Conservation (phyloP, 1,284 basidiomycete species). For the Pterula multifida region DNA sequence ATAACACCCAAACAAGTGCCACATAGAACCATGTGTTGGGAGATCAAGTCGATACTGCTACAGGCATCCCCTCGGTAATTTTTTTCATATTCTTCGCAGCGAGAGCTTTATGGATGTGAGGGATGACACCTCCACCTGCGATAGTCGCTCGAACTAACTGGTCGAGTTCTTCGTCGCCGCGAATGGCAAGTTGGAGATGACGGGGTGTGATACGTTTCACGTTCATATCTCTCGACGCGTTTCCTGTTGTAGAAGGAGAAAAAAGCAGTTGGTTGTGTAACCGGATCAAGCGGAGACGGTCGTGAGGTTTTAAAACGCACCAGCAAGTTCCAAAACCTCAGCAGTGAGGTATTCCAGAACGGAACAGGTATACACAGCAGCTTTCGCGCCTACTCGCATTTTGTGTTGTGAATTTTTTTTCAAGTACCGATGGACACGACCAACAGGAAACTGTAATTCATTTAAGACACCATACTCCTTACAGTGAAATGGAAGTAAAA, state of each 20-base stretch:
- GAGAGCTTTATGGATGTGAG: neutral
- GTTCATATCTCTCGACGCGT: constrained; percentile 91
- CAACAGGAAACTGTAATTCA: constrained; percentile 86
- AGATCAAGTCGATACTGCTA: neutral
- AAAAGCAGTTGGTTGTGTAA: neutral
- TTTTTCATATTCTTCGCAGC: neutral
- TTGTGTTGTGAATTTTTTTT: constrained; percentile 91
- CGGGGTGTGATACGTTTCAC: constrained; percentile 96
- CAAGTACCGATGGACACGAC: constrained; percentile 91
- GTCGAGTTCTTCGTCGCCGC: constrained; percentile 90
- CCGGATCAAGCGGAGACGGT: neutral
- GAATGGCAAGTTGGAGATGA: constrained; percentile 87
- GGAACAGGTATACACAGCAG: constrained; percentile 86
- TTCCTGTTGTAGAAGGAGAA: constrained; percentile 40
- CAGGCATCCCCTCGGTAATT: neutral
- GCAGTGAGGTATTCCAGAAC: constrained; percentile 88
- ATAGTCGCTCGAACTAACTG: constrained; percentile 51
- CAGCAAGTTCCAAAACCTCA: constrained; percentile 83
- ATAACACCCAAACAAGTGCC: neutral
- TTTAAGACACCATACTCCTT: constrained; percentile 1
- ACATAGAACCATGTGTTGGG: neutral
- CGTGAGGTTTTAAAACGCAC: constrained; percentile 22
- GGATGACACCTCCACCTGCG: constrained; percentile 49
- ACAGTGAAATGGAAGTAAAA: neutral
- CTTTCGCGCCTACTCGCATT: constrained; percentile 86